Conservation (phyloP, 106 monocot genomes). For the Allium fistulosum region DNA sequence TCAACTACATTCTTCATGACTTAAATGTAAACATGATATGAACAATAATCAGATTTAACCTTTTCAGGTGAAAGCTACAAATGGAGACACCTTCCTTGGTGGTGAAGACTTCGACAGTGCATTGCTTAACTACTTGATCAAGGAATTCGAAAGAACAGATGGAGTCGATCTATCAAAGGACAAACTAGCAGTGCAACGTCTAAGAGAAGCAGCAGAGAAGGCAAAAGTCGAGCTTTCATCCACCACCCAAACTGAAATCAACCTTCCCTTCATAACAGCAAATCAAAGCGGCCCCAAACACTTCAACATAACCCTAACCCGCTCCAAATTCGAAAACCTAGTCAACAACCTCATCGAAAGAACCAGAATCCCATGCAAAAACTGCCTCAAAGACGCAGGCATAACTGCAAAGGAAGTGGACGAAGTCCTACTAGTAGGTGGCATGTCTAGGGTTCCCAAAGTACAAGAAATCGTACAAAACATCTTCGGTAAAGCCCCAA, state of each 20-base stretch:
- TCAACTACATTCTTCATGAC: no score
- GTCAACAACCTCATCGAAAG: conserved; percentile 62
- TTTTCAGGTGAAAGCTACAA: conserved; percentile 84
- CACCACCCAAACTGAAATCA: conserved; percentile 78
- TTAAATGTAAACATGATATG: no score
- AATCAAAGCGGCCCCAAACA: conserved; percentile 81
- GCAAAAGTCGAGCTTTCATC: conserved; percentile 86
- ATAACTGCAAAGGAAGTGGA: conserved; percentile 65
- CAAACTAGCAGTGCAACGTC: conserved; percentile 64
- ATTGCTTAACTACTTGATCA: conserved; percentile 57
- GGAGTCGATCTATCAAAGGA: conserved; percentile 76
- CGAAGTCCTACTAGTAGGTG: conserved; percentile 84
- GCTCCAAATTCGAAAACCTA: conserved; percentile 73
- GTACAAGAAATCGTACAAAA: conserved; percentile 61
- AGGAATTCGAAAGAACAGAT: conserved; percentile 67
- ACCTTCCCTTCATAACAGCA: conserved; percentile 79
- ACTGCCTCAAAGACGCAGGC: conserved; percentile 72
- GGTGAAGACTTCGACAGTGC: conserved; percentile 88
- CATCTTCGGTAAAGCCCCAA: conserved; percentile 72
- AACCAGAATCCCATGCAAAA: conserved; percentile 67
- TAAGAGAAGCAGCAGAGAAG: conserved; percentile 84
- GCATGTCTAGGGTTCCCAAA: conserved; percentile 83
- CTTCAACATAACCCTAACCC: conserved; percentile 63
- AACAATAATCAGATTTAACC: no score
- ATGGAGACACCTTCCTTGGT: conserved; percentile 86